Conservation (phyloP, 352 stramenopile genomes). For the Phytophthora syringae region DNA sequence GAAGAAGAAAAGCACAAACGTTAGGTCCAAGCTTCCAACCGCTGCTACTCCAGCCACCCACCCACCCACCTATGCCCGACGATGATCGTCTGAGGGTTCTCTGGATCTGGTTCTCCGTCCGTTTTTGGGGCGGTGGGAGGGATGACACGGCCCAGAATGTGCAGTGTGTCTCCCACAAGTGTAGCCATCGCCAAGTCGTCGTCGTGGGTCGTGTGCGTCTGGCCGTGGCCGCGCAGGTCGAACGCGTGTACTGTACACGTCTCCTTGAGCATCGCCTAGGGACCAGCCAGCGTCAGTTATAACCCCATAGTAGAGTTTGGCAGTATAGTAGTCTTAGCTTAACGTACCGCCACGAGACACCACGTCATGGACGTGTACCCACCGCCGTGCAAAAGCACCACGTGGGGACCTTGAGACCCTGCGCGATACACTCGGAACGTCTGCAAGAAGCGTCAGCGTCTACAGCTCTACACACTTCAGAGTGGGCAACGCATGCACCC, state of each 20-base stretch:
- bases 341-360: slow-evolving; percentile 75
- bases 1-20: neutral
- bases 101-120: slow-evolving; percentile 20
- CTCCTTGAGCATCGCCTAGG: slow-evolving; percentile 76
- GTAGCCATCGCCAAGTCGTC: slow-evolving; percentile 76
- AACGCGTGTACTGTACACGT: slow-evolving; percentile 82
- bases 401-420: slow-evolving; percentile 65
- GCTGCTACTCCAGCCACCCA: neutral
- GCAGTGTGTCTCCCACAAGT: slow-evolving; percentile 75
- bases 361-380: slow-evolving; percentile 91
- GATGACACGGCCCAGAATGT: slow-evolving; percentile 61
- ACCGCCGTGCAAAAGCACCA: slow-evolving; percentile 86
- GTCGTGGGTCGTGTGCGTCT: slow-evolving; percentile 66
- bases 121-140: slow-evolving; percentile 30
- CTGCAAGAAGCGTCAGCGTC: slow-evolving; percentile 36
- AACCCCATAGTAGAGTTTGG: neutral
- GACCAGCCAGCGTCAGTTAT: neutral
- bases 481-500: slow-evolving; percentile 2
- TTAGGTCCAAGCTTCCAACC: too few relatives aligned
- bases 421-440: slow-evolving; percentile 83
- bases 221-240: slow-evolving; percentile 83
- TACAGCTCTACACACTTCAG: neutral
- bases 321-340: neutral
- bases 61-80: slow-evolving; percentile 76
- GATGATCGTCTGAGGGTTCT: slow-evolving; percentile 70